phyloP scores from a whole-genome alignment of 106 monocot species.

The Cymbidium sinense region DNA sequence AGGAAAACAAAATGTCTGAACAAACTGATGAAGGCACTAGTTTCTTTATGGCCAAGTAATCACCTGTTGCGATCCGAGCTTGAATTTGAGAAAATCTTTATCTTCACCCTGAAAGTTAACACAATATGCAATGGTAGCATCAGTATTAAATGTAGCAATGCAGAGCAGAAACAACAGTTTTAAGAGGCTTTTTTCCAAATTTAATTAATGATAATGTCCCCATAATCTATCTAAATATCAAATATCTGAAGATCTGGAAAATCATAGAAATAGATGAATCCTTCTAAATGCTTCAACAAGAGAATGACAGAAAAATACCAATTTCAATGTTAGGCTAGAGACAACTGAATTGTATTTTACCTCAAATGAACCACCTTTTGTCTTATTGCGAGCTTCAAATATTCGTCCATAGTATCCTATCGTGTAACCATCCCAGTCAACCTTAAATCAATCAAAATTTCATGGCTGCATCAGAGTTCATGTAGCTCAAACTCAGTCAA shows the following conservation, averaged over 20 bases:
- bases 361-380: constrained; percentile 98
- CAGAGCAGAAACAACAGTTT: background rate
- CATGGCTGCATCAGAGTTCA: constrained; percentile 40
- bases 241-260: background rate
- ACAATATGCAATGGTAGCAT: background rate
- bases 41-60: background rate
- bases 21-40: background rate
- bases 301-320: background rate
- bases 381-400: constrained; percentile 99
- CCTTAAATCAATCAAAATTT: constrained; percentile 63
- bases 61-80: constrained; percentile 78
- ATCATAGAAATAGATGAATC: background rate
- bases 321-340: background rate
- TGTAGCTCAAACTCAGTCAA: constrained; percentile 11
- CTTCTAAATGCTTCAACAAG: background rate
- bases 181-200: background rate
- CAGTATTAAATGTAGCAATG: background rate
- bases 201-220: background rate
- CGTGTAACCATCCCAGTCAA: constrained; percentile 99
- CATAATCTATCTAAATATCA: background rate
- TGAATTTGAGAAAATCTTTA: constrained; percentile 90
- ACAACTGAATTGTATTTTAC: constrained; percentile 22
- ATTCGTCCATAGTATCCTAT: constrained; percentile 99
- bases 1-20: background rate
- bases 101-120: constrained; percentile 66